phyloP scores from a whole-genome alignment of 2,329 filamentous ascomycete species.

The Curvularia sp. region DNA sequence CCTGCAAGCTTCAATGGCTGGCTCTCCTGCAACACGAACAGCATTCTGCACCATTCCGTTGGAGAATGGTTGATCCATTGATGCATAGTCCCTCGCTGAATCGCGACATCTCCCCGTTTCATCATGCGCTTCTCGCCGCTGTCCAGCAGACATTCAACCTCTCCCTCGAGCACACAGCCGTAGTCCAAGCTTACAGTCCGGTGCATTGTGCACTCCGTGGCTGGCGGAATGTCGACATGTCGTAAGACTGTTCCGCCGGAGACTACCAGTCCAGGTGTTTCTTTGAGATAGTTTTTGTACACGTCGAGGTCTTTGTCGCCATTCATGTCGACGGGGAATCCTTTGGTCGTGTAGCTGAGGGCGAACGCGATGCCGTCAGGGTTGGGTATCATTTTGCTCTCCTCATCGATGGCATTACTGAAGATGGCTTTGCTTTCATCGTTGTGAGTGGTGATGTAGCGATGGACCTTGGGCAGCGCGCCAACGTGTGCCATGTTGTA shows the following conservation, averaged over 20 bases:
- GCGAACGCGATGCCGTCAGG: conserved; percentile 57
- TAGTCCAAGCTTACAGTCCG: conserved; percentile 52
- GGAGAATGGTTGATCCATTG: conserved; percentile 48
- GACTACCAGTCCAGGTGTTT: conserved; percentile 59
- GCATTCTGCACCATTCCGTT: conserved; percentile 47
- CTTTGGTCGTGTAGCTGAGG: conserved; percentile 59
- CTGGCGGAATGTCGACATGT: conserved; percentile 49
- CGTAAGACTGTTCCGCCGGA: conserved; percentile 57
- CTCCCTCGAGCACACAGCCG: conserved; percentile 50
- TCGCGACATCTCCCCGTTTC: conserved; percentile 49
- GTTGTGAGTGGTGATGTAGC: conserved; percentile 49
- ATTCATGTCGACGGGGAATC: conserved; percentile 57
- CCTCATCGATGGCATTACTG: conserved; percentile 45
- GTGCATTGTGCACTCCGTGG: conserved; percentile 50
- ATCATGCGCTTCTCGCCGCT: conserved; percentile 48
- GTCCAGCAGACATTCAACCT: conserved; percentile 50
- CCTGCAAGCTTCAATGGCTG: conserved; percentile 46
- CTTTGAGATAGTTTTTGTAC: conserved; percentile 54
- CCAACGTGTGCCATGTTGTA: conserved; percentile 43
- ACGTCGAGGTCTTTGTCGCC: conserved; percentile 55
- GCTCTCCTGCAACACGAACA: conserved; percentile 48
- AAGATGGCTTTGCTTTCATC: conserved; percentile 48
- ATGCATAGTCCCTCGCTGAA: conserved; percentile 52
- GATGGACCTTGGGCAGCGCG: conserved; percentile 42
- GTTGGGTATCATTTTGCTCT: conserved; percentile 47